Base-by-base conservation (phyloP, 1,284 basidiomycete species). In the Ganoderma lingzhi region DNA sequence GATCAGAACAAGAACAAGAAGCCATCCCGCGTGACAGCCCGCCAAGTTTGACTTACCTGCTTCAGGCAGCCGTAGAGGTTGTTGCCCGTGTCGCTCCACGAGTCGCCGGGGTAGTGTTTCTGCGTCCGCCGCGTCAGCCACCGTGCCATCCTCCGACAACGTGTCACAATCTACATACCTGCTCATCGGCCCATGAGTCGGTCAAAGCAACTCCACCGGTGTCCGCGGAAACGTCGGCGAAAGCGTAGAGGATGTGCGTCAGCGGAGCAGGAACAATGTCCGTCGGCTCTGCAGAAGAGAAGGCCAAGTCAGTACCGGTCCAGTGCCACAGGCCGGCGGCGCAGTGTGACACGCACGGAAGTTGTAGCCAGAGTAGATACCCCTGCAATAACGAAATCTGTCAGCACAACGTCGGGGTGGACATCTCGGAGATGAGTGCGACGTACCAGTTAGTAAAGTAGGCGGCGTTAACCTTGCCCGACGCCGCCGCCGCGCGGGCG, bases 61-160 rank as follows among this genome's bases (percentile, higher is more conserved):
- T 96, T 96, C 74, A 98, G 83, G 81, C 93, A 94, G 4, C 96
- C 96, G 75, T 96, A 96, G 9, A 96, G 82, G 77, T 96, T 95
- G 76, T 89, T 93, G 62, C 90, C 93, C 0, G 82, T 70, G 70
- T 93, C 85, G 71, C 79, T 78, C 88, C 88, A 91, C 10, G 87
- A 88, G 72, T 91, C 90, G 2, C 83, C 82, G 2, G 87, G 81
- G 73, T 85, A 92, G 74, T 88, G 90, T 87, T 91, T 91, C 90
- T 92, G 35, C 32, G n/a, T 35, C 32, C 63, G 53, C 3, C 44
- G 9, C 28, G 53, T 66, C 58, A 62, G 41, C 23, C 42, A 35
- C 15, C 23, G 42, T 51, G 63, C 12, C 28, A 10, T 10, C 30
- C 45, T 1, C 14, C 15, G 5, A 12, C 35, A 17, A 17, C 28